Evolutionary conservation across 441 rosid species (phyloP).

Genomic region (Syzygium malaccense): DNA sequence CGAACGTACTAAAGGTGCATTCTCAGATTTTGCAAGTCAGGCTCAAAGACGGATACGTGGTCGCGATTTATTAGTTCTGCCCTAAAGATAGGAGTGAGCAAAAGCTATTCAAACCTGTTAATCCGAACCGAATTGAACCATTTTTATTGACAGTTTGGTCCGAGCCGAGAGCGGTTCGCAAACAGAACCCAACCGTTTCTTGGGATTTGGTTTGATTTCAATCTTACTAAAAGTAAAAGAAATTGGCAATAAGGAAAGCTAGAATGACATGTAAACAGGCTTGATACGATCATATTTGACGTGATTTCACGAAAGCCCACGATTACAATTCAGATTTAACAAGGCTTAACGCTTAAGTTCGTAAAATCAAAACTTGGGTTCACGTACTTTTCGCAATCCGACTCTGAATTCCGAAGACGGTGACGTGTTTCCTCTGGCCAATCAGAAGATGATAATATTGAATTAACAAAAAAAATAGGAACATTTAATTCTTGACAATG

Average conservation of each 20-base stretch:
- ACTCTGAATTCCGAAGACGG: background rate
- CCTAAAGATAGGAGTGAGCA: background rate
- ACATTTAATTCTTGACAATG: background rate
- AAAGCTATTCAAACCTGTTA: background rate
- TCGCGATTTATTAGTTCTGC: background rate
- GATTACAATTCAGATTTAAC: background rate
- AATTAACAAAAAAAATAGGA: background rate
- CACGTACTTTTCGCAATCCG: background rate
- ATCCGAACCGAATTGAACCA: background rate
- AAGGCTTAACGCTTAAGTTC: background rate
- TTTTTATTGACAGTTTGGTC: background rate
- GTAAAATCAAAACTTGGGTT: background rate
- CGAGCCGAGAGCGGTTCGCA: background rate
- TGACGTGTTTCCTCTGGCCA: background rate
- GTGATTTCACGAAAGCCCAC: background rate
- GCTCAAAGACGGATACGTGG: background rate
- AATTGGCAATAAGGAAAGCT: background rate
- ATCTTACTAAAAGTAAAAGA: background rate
- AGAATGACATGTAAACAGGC: background rate
- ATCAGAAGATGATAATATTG: background rate
- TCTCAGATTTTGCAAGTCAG: background rate
- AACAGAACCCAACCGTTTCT: background rate
- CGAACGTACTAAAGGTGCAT: background rate
- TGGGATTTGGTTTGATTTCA: background rate
- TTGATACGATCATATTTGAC: background rate